Evolutionary conservation across 2,329 filamentous ascomycete genomes (phyloP).

Genomic region (Penicillium rolfsii): DNA sequence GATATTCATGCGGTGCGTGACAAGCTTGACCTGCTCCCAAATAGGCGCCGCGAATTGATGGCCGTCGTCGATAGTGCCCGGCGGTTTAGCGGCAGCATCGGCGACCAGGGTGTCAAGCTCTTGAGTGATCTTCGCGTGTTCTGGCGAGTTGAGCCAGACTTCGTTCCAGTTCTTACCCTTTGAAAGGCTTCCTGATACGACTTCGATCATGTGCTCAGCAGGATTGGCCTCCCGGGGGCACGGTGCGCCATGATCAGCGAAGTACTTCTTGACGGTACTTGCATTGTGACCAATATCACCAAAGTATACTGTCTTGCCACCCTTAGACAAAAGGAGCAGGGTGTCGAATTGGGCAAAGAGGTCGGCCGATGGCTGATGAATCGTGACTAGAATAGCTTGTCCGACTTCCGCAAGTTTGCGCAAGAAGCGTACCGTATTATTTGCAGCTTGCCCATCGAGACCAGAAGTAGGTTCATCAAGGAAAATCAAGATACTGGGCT

Average conservation of each 20-base stretch:
- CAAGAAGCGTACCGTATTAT: slow-evolving; percentile 67
- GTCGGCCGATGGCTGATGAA: slow-evolving; percentile 69
- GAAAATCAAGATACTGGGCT: slow-evolving; percentile 69
- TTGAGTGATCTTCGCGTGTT: slow-evolving; percentile 59
- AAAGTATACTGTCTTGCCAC: slow-evolving; percentile 72
- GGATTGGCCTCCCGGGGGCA: slow-evolving; percentile 65
- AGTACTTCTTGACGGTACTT: slow-evolving; percentile 66
- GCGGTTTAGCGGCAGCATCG: slow-evolving; percentile 46
- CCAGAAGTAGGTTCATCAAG: slow-evolving; percentile 73
- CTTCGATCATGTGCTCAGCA: slow-evolving; percentile 61
- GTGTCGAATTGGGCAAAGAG: slow-evolving; percentile 72
- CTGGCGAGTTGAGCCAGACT: slow-evolving; percentile 68
- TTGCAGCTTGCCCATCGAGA: slow-evolving; percentile 68
- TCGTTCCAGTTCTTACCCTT: slow-evolving; percentile 69
- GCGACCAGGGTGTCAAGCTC: slow-evolving; percentile 68
- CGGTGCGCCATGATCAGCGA: slow-evolving; percentile 63
- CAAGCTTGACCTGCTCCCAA: slow-evolving; percentile 63
- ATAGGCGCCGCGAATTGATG: slow-evolving; percentile 69
- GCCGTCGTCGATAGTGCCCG: slow-evolving; percentile 47
- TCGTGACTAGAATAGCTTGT: slow-evolving; percentile 71
- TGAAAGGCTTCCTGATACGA: slow-evolving; percentile 53
- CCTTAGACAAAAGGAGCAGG: slow-evolving; percentile 66
- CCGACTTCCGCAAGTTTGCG: slow-evolving; percentile 66
- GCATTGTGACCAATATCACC: slow-evolving; percentile 68
- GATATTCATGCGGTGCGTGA: slow-evolving; percentile 69